Evolutionary conservation across 2,329 filamentous ascomycete species (phyloP).

Genomic region (Fusarium concolor): DNA sequence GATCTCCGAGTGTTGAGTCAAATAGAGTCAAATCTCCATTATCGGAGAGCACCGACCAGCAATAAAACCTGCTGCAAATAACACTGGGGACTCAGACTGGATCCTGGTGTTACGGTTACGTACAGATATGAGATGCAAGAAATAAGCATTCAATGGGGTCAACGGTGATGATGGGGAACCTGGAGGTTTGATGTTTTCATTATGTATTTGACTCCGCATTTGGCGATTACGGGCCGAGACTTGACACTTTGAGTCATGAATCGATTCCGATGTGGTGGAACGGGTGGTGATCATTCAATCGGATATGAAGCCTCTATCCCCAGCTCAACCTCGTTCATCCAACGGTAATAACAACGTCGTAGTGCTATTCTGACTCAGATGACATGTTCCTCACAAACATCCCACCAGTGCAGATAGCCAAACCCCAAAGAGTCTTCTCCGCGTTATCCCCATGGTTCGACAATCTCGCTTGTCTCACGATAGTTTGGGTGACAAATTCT

Average conservation of each 20-base stretch:
- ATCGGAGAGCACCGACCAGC: constrained; percentile 18
- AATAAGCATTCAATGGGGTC: constrained; percentile 35
- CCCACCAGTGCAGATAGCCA: not conserved
- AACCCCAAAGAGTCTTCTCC: constrained; percentile 6
- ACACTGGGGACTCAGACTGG: not conserved
- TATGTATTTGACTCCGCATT: constrained; percentile 30
- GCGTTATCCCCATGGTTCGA: constrained; percentile 35
- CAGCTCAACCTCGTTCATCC: not conserved
- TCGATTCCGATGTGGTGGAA: not conserved
- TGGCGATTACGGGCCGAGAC: constrained; percentile 17
- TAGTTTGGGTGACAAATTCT: constrained; percentile 22
- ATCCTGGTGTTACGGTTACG: constrained; percentile 15
- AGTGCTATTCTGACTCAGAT: not conserved
- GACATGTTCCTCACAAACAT: not conserved
- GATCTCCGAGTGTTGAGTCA: constrained; percentile 27
- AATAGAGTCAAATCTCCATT: constrained; percentile 22
- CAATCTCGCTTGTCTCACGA: constrained; percentile 38
- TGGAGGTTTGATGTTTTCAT: constrained; percentile 21
- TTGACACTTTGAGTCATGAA: constrained; percentile 8
- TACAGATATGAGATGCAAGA: constrained; percentile 11
- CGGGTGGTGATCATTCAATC: not conserved
- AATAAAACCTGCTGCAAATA: constrained; percentile 3
- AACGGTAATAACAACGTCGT: not conserved
- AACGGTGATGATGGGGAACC: constrained; percentile 15
- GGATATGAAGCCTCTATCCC: constrained; percentile 4